These are phyloP conservation scores for Blastomyces emzantsi DNA, from an alignment of 2,329 filamentous ascomycete genomes.

Conservation along the genomic window DNA sequence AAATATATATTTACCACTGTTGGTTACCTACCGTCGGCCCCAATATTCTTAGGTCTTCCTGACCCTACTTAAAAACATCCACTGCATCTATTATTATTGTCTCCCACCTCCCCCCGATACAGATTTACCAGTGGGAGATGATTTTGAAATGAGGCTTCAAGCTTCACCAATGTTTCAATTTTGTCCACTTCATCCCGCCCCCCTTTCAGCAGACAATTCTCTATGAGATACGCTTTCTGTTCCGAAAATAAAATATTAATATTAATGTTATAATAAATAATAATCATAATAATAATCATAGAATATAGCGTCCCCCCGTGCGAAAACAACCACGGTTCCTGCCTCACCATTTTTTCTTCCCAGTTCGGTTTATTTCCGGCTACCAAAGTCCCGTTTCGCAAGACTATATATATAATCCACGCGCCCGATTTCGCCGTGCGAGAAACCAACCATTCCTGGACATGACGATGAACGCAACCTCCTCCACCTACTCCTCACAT, in stretches of 20 bases:
- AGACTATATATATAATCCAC: neutral
- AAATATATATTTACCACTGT: neutral
- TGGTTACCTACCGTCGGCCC: neutral
- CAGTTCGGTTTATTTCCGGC: neutral
- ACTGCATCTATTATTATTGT: neutral
- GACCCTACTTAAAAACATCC: neutral
- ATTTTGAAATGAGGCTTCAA: slow-evolving; percentile 3
- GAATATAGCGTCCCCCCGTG: neutral
- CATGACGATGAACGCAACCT: neutral
- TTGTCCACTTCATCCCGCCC: neutral
- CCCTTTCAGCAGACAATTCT: neutral
- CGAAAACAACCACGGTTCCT: neutral
- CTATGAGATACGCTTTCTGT: neutral
- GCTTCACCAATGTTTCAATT: neutral
- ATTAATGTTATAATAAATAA: neutral
- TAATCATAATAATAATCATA: neutral
- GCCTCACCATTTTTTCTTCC: neutral
- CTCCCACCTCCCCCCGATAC: neutral
- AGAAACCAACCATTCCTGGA: neutral
- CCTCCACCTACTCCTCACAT: neutral
- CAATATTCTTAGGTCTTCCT: neutral
- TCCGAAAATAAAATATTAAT: neutral
- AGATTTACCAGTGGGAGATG: slow-evolving; percentile 2
- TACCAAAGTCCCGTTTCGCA: neutral
- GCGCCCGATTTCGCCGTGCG: neutral